phyloP scores from a whole-genome alignment of 345 rosid genomes.

The Laguncularia racemosa region DNA sequence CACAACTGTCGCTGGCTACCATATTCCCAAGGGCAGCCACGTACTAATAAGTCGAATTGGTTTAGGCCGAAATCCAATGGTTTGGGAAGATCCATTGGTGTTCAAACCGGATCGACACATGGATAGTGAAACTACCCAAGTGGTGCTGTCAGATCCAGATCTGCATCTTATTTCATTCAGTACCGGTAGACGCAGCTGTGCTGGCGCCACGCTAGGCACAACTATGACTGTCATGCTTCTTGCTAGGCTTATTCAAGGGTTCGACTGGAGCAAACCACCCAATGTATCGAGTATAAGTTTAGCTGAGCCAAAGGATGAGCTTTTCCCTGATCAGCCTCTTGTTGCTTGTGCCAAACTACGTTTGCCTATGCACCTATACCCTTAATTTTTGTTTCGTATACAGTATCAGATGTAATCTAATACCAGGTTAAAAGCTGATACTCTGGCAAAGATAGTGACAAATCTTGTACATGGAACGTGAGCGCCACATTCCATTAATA shows the following conservation, averaged over 20 bases:
- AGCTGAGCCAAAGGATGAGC: constrained; percentile 18
- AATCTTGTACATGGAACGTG: no score
- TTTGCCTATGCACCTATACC: no score
- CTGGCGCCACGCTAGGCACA: constrained; percentile 28
- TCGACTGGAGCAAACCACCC: constrained; percentile 29
- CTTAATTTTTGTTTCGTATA: no score
- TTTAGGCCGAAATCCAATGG: constrained; percentile 34
- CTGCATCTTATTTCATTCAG: constrained; percentile 44
- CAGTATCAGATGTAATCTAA: no score
- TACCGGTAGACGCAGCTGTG: constrained; percentile 39
- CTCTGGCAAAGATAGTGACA: no score
- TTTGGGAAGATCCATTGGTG: constrained; percentile 7
- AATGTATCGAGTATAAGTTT: constrained; percentile 17
- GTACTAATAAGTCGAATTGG: constrained; percentile 35
- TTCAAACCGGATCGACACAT: constrained; percentile 21
- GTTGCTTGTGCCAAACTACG: constrained; percentile 13
- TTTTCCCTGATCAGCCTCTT: constrained; percentile 26
- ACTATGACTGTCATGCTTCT: constrained; percentile 39
- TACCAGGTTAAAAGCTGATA: no score
- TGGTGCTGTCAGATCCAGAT: constrained; percentile 26
- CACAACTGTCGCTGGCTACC: constrained; percentile 25
- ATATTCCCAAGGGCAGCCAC: constrained; percentile 36
- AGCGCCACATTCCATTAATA: no score
- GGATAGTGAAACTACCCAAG: not conserved
- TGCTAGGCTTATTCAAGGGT: constrained; percentile 46